Evolutionary conservation across 2,329 filamentous ascomycete species (phyloP).

Genomic region (Fusarium sp.): DNA sequence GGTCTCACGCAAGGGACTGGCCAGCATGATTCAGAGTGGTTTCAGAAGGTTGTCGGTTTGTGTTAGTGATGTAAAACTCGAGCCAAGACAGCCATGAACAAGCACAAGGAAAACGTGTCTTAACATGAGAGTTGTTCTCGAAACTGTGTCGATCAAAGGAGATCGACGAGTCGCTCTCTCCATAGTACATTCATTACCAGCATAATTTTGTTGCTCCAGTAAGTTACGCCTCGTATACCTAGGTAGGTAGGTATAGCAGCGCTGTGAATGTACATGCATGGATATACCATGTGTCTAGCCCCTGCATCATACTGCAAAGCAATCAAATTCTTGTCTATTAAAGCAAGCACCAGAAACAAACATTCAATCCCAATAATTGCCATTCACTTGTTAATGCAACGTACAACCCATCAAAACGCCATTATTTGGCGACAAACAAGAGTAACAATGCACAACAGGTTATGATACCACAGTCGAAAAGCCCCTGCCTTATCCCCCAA

Average conservation of each 20-base stretch:
- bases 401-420: background rate
- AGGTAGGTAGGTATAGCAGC: too few species aligned
- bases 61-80: constrained; percentile 12
- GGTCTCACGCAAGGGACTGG: constrained; percentile 26
- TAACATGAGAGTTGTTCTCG: background rate
- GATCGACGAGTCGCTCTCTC: background rate
- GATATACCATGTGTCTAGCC: background rate
- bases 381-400: background rate
- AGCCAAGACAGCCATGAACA: background rate
- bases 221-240: constrained; percentile 3
- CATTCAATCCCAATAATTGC: background rate
- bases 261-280: background rate
- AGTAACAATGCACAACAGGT: constrained; percentile 5
- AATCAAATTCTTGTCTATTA: background rate
- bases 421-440: background rate
- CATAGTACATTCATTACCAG: background rate
- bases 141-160: background rate
- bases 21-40: constrained; percentile 14
- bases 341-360: background rate
- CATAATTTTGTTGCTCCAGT: background rate
- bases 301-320: background rate
- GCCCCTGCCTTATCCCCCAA: constrained; percentile 25
- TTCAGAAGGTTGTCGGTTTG: constrained; percentile 23
- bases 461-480: constrained; percentile 3
- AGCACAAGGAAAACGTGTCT: background rate